Conservation (phyloP, 768 basidiomycete species). For the Tricholoma terreum region DNA sequence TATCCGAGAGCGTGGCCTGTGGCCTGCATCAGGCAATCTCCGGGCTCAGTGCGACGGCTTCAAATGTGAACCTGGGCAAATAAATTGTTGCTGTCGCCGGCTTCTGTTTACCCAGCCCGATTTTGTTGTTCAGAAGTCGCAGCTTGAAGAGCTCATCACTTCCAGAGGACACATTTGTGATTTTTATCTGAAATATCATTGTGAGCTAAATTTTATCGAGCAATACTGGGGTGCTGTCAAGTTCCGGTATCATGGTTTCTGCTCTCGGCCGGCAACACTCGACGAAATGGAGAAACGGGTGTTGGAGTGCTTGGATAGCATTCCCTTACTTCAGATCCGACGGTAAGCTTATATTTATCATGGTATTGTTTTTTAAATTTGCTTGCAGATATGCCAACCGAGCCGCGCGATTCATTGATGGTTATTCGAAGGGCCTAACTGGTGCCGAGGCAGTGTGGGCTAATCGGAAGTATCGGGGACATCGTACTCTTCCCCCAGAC, state of each 20-base stretch:
- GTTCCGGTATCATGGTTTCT: slow-evolving; percentile 19
- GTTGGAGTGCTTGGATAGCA: slow-evolving; percentile 26
- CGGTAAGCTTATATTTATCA: slow-evolving; percentile 6
- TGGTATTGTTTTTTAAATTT: not conserved
- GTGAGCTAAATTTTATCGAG: too few species aligned
- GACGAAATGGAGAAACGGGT: slow-evolving; percentile 29
- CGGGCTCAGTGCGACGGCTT: slow-evolving; percentile 18
- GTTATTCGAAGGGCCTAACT: slow-evolving; percentile 6
- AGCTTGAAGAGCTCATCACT: slow-evolving; percentile 22
- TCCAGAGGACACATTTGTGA: too few species aligned
- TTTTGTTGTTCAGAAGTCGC: slow-evolving; percentile 20
- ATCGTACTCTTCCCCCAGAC: slow-evolving; percentile 5
- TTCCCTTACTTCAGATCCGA: slow-evolving; percentile 18
- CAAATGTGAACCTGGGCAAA: slow-evolving; percentile 16
- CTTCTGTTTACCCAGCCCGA: too few species aligned
- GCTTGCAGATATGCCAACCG: slow-evolving; percentile 16
- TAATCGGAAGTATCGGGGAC: slow-evolving; percentile 7
- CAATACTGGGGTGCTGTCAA: too few species aligned
- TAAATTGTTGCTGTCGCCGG: slow-evolving; percentile 18
- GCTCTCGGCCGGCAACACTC: slow-evolving; percentile 29
- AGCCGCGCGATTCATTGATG: slow-evolving; percentile 2
- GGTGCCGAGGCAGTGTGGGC: slow-evolving; percentile 11
- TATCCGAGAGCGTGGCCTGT: slow-evolving; percentile 18
- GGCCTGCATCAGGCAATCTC: slow-evolving; percentile 17
- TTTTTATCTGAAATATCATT: too few species aligned